phyloP scores from a whole-genome alignment of 768 basidiomycete genomes.

The Russula lepida region DNA sequence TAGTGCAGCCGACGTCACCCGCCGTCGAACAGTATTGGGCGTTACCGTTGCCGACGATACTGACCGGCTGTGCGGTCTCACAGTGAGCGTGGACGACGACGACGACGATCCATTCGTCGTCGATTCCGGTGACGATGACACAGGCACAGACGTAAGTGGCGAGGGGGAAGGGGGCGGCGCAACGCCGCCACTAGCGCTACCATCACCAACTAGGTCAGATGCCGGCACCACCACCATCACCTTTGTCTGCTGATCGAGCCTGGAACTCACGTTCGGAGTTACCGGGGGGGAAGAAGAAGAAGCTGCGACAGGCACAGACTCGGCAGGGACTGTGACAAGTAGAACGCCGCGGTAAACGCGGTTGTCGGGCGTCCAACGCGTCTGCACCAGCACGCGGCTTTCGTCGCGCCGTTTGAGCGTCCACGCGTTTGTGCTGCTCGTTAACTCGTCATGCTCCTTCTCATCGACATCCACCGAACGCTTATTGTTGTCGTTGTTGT shows the following conservation, averaged over 20 bases:
- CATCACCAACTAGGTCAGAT: not conserved
- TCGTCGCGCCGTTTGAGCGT: constrained; percentile 53
- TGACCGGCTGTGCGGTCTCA: constrained; percentile 17
- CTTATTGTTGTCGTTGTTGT: constrained; percentile 30
- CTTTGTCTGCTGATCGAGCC: constrained; percentile 6
- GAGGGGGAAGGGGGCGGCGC: not conserved
- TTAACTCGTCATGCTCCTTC: not conserved
- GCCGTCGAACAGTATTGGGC: constrained; percentile 1
- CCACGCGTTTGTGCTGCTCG: constrained; percentile 39
- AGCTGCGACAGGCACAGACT: not conserved
- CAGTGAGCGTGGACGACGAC: not conserved
- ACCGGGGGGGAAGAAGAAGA: constrained; percentile 18
- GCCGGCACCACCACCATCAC: not conserved
- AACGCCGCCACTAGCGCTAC: not conserved
- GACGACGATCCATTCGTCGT: constrained; percentile 6
- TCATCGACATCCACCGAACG: constrained; percentile 36
- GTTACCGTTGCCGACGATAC: constrained; percentile 14
- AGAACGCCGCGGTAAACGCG: constrained; percentile 45
- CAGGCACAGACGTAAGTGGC: not conserved
- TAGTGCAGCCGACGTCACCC: constrained; percentile 13
- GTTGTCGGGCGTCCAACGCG: constrained; percentile 43
- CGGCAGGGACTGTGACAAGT: constrained; percentile 33
- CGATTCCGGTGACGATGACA: not conserved
- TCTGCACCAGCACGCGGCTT: constrained; percentile 45
- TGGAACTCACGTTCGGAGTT: not conserved